Conservation (phyloP, 179 eudicot species). For the Patellifolia procumbens region DNA sequence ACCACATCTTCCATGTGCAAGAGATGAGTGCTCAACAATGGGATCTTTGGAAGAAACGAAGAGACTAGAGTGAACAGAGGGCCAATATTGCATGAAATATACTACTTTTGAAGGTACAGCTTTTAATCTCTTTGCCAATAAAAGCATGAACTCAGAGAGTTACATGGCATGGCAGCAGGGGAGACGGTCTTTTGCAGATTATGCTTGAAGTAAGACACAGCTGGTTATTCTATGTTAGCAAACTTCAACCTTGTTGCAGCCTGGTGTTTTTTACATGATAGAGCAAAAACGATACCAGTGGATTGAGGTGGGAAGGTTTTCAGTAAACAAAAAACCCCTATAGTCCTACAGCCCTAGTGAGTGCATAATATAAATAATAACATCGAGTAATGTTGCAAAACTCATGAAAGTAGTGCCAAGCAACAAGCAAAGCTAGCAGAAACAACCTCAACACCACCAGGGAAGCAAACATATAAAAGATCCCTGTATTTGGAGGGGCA, state of each 20-base stretch:
- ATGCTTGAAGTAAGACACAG: background rate
- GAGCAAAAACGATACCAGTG: background rate
- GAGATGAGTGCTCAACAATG: background rate
- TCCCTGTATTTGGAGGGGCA: conserved; percentile 87
- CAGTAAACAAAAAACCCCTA: background rate
- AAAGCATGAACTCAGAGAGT: background rate
- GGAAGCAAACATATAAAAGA: conserved; percentile 96
- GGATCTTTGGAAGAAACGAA: background rate
- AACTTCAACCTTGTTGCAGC: background rate
- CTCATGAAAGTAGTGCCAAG: background rate
- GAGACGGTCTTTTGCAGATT: background rate
- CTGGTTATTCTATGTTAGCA: too few relatives aligned
- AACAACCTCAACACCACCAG: conserved; percentile 92
- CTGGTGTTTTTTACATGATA: background rate
- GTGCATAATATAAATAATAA: too few relatives aligned
- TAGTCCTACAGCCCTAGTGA: too few relatives aligned
- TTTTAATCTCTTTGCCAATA: background rate
- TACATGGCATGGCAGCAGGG: background rate
- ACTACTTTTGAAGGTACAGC: background rate
- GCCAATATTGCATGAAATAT: background rate
- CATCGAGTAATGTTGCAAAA: too few relatives aligned
- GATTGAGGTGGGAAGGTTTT: background rate
- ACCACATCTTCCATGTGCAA: too few relatives aligned
- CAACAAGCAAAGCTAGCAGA: background rate
- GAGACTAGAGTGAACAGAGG: background rate